Evolutionary conservation across 2,329 filamentous ascomycete species (phyloP).

Genomic region (Domatiomyces globalis): DNA sequence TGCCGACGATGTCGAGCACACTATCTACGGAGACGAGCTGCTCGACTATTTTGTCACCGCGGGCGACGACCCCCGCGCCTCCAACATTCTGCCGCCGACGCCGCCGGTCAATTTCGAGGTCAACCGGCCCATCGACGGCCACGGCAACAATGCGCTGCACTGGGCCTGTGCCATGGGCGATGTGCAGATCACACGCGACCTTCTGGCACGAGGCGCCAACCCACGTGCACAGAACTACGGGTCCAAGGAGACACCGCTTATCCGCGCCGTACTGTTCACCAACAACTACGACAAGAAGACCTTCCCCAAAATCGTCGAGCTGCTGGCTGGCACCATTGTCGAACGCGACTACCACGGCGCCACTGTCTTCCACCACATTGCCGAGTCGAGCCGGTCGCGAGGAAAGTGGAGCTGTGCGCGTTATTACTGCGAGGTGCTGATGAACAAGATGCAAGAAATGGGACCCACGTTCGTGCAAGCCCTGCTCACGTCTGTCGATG

Average conservation of each 20-base stretch:
- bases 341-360: slow-evolving; percentile 65
- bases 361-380: slow-evolving; percentile 89
- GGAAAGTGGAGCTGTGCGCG: slow-evolving; percentile 78
- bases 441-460: slow-evolving; percentile 72
- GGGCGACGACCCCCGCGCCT: slow-evolving; percentile 55
- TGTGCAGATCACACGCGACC: slow-evolving; percentile 73
- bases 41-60: slow-evolving; percentile 91
- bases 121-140: slow-evolving; percentile 83
- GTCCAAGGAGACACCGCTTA: slow-evolving; percentile 82
- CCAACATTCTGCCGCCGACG: slow-evolving; percentile 48
- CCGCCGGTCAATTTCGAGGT: slow-evolving; percentile 78
- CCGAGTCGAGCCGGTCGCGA: slow-evolving; percentile 70
- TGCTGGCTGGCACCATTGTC: slow-evolving; percentile 69
- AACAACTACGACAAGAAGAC: slow-evolving; percentile 92
- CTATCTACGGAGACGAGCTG: slow-evolving; percentile 80
- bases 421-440: slow-evolving; percentile 83
- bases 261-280: slow-evolving; percentile 88
- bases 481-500: slow-evolving; percentile 68
- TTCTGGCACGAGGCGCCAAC: slow-evolving; percentile 67
- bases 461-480: slow-evolving; percentile 62
- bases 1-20: slow-evolving; percentile 62
- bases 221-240: slow-evolving; percentile 58
- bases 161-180: slow-evolving; percentile 98
- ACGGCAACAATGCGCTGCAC: slow-evolving; percentile 82
- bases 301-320: slow-evolving; percentile 69